Base-by-base conservation (phyloP, 441 rosid genomes). In the Aleurites moluccanus region DNA sequence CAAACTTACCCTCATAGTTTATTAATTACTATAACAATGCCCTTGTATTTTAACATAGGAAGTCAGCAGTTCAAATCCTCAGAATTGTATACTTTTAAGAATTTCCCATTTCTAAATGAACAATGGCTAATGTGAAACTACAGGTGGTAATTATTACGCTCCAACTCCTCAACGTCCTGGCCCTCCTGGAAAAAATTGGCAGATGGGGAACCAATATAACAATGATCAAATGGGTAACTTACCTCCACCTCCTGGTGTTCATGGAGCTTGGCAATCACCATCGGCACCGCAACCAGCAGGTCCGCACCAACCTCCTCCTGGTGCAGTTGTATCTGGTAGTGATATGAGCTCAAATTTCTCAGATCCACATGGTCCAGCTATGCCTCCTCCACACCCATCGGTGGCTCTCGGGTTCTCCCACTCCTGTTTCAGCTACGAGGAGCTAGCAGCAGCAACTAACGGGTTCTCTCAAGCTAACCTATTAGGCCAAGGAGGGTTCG, bases 401-500 rank as follows among this genome's bases (percentile, higher is more conserved):
- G 62, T 80, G 53, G 85, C 89, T 42, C 82, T 88, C 15, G 97
- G 93, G 62, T 75, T 88, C 80, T 83, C 79, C 70, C 88, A 92
- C 75, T 83, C 87, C 80, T 79, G 83, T 73, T 95, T 89, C 83
- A 80, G 77, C 64, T 95, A 84, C 53, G 93, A 90, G 3, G 99
- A 95, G 78, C 83, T 95, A 33, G 86, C 88, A 2, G 69, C 79
- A 16, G 97, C 98, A 15, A 91, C 99, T 6, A 70, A 73, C 8
- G 91, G 92, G 50, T 95, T 95, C 80, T 61, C 92, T 20, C 78
- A 84, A 63, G 82, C 85, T 0, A 89, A 91, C 77, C 64, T 95
- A 50, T 59, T 95, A 25, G 98, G 99, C 7, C 91, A 93, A 67
- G 99, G 98, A n/a, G 99, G 97, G 55, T 95, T 91, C 66, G 97